A percentile compares a stretch with the other conserved stretches of the same genome.
phyloP scores from a whole-genome alignment of 2,329 filamentous ascomycete species.

The Colletotrichum brevisporum region DNA sequence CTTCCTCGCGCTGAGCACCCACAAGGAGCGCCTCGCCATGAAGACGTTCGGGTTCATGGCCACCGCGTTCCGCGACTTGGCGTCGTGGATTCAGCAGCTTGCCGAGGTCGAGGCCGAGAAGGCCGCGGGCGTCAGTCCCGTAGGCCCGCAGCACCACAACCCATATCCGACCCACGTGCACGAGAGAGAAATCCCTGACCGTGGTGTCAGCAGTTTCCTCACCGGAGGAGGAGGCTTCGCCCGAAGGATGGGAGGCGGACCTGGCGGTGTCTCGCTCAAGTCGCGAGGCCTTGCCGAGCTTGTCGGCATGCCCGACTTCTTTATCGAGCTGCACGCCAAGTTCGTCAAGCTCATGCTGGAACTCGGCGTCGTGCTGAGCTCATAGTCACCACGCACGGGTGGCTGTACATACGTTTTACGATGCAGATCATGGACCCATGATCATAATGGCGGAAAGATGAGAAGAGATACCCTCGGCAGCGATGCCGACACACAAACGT shows the following conservation, averaged over 20 bases:
- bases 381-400: constrained; percentile 48
- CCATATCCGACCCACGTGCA: constrained; percentile 25
- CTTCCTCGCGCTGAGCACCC: constrained; percentile 75
- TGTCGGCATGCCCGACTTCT: constrained; percentile 77
- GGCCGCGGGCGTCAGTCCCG: constrained; percentile 58
- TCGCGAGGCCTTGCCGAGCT: constrained; percentile 75
- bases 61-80: constrained; percentile 74
- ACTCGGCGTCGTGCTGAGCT: constrained; percentile 67
- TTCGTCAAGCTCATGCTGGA: constrained; percentile 76
- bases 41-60: constrained; percentile 75
- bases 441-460: background rate
- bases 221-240: constrained; percentile 70
- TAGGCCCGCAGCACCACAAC: constrained; percentile 58
- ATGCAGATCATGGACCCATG: constrained; percentile 8
- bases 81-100: constrained; percentile 75
- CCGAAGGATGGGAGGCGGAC: constrained; percentile 70
- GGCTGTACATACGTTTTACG: constrained; percentile 29
- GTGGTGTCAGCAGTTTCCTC: constrained; percentile 68
- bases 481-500: background rate
- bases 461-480: constrained; percentile 8
- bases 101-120: constrained; percentile 75
- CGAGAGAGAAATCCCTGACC: constrained; percentile 46
- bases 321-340: constrained; percentile 74
- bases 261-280: constrained; percentile 68
- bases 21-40: constrained; percentile 76